A percentile compares a stretch with the other conserved stretches of the same genome.
These are phyloP conservation scores for Hansenula lynferdii DNA, from an alignment of 1,139 yeast genomes.

Conservation along the genomic window DNA sequence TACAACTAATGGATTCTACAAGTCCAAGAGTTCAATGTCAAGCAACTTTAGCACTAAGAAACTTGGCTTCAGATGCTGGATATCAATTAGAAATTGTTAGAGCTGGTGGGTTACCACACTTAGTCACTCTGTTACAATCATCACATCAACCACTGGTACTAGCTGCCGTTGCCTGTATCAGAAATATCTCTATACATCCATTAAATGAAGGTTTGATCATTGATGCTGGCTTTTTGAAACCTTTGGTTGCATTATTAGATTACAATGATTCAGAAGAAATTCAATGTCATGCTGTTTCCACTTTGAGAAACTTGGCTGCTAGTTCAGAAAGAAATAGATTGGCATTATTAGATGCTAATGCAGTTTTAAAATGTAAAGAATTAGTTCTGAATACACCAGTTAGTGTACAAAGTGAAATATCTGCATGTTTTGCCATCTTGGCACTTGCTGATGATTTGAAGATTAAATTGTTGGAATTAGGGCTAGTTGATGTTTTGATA, in stretches of 20 bases:
- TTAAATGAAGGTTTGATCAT: slow-evolving; percentile 91
- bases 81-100: slow-evolving; percentile 95
- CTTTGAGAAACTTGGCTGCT: slow-evolving; percentile 93
- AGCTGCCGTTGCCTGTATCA: slow-evolving; percentile 97
- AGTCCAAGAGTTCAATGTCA: slow-evolving; percentile 97
- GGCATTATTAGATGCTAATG: slow-evolving; percentile 92
- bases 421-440: slow-evolving; percentile 95
- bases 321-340: slow-evolving; percentile 89
- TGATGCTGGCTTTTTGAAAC: slow-evolving; percentile 92
- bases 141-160: slow-evolving; percentile 88
- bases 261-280: slow-evolving; percentile 90
- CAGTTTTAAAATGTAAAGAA: slow-evolving; percentile 89
- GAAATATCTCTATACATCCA: slow-evolving; percentile 96
- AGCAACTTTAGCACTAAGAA: slow-evolving; percentile 93
- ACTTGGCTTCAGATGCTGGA: slow-evolving; percentile 86
- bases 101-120: slow-evolving; percentile 91
- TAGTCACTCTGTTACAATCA: slow-evolving; percentile 82
- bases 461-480: slow-evolving; percentile 76
- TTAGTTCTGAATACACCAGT: slow-evolving; percentile 81
- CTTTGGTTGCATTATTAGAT: slow-evolving; percentile 80
- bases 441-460: slow-evolving; percentile 96
- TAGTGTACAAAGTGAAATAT: slow-evolving; percentile 89
- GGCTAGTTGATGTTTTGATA: slow-evolving; percentile 81
- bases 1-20: slow-evolving; percentile 85
- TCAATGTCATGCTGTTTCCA: slow-evolving; percentile 96